These are phyloP conservation scores for Danielia reshetovae DNA, from an alignment of 805 yeast genomes.

Conservation along the genomic window DNA sequence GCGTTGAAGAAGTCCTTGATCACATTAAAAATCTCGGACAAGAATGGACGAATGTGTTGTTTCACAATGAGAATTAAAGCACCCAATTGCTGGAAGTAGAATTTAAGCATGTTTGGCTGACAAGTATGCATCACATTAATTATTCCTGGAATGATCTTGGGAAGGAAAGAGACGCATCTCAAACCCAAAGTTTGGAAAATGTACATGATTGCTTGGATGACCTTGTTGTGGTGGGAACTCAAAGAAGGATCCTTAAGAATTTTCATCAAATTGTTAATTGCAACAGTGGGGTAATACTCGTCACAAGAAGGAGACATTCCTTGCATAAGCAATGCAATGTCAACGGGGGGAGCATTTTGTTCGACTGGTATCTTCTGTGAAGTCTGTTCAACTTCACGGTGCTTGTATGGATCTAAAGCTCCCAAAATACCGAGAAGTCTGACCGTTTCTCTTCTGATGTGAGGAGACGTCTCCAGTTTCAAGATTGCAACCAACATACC, in stretches of 20 bases:
- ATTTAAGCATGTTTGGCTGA: constrained; percentile 74
- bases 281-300: constrained; percentile 94
- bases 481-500: constrained; percentile 78
- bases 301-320: constrained; percentile 92
- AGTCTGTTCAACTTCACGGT: constrained; percentile 80
- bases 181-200: constrained; percentile 86
- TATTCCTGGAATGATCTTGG: constrained; percentile 85
- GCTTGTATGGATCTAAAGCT: constrained; percentile 94
- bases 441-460: constrained; percentile 82
- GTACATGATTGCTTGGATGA: constrained; percentile 89
- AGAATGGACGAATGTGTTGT: constrained; percentile 82
- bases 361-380: constrained; percentile 56
- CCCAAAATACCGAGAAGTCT: constrained; percentile 89
- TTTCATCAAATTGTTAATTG: constrained; percentile 77
- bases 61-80: constrained; percentile 77
- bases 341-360: constrained; percentile 86
- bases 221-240: constrained; percentile 82
- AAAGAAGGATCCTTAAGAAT: constrained; percentile 82
- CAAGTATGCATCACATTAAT: constrained; percentile 79
- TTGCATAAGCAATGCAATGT: constrained; percentile 83
- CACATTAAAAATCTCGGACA: constrained; percentile 69
- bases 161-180: constrained; percentile 84
- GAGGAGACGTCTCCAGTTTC: constrained; percentile 71
- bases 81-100: constrained; percentile 85
- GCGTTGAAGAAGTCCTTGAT: constrained; percentile 67